Conservation (phyloP, 179 eudicot genomes). For the Amaranthus tricolor region DNA sequence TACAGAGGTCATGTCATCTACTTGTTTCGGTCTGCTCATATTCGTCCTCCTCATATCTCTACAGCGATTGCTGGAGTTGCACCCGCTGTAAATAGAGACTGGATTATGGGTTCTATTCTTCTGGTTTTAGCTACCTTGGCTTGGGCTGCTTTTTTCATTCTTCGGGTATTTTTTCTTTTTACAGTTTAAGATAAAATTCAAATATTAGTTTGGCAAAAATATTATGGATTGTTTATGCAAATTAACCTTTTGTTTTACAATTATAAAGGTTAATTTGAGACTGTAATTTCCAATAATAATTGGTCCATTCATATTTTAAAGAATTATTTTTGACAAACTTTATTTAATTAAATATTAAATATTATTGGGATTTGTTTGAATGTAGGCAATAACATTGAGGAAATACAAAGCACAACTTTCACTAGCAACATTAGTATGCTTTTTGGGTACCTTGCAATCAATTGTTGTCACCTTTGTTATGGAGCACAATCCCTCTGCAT, state of each 20-base stretch:
- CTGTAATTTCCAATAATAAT: neutral
- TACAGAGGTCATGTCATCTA: slow-evolving; percentile 77
- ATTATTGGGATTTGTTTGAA: neutral
- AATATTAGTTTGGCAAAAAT: neutral
- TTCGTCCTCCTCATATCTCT: slow-evolving; percentile 32
- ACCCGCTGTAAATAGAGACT: slow-evolving; percentile 50
- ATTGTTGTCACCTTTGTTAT: slow-evolving; percentile 83
- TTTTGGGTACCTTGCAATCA: slow-evolving; percentile 93
- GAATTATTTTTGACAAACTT: neutral
- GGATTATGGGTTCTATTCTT: slow-evolving; percentile 87
- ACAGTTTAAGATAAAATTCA: neutral
- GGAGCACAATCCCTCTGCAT: slow-evolving; percentile 79
- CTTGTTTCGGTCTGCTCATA: slow-evolving; percentile 44
- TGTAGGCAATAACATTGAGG: slow-evolving; percentile 60
- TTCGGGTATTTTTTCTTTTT: slow-evolving; percentile 41
- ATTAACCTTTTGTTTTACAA: no score
- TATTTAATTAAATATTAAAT: no score
- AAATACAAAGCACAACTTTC: slow-evolving; percentile 68
- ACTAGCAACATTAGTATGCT: slow-evolving; percentile 73
- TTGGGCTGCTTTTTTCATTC: slow-evolving; percentile 94
- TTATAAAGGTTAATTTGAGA: neutral
- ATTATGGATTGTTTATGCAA: no score
- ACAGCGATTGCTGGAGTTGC: slow-evolving; percentile 22
- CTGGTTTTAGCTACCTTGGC: slow-evolving; percentile 90
- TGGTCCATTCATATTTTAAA: neutral